Base-by-base conservation (phyloP, 495 filamentous ascomycete genomes). In the Ramalina intermedia region DNA sequence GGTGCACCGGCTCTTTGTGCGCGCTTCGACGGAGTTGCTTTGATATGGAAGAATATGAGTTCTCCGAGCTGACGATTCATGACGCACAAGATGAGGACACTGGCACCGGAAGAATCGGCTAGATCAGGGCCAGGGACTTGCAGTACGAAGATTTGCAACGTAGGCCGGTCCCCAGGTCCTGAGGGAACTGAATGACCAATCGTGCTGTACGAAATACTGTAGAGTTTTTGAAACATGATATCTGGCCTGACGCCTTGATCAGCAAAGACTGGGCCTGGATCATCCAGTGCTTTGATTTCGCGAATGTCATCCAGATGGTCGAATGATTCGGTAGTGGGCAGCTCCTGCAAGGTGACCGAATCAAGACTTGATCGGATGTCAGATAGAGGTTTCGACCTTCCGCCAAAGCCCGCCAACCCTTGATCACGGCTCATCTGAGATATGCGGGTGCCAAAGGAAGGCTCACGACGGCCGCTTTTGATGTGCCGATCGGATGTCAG, bases 361-460 rank as follows among this genome's bases (percentile, higher is more conserved):
- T 60, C 53, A 29, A 66, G 62, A 47, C 63, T 69, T 35, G 53
- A 55, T 56, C 40, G 65, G 50, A 55, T 53, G 61, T 42, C 55
- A 57, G 51, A 58, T 67, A 50, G 69, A 62, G 40, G 59, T 46
- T 66, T 41, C 37, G 55, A 18, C 41, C 45, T 54, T 51, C 54
- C 1, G 47, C 48, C 42, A 40, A 53, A 45, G 46, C 35, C 58
- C 51, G 66, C 61, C 37, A 62, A 60, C 18, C 73, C 73, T 52
- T 68, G 71, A 20, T 71, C 72, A 53, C 75, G 71, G 58, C 81
- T 87, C 36, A 67, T 66, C 21, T 82, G 77, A 20, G 69, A 69
- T 46, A 76, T 75, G 35, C 79, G 75, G 48, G 74, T 78, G 52
- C 85, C 84, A 39, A 90, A 76, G 26, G 91, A 96, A 38, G 88